Base-by-base conservation (phyloP, 2,329 filamentous ascomycete species). In the Ustulina deusta region DNA sequence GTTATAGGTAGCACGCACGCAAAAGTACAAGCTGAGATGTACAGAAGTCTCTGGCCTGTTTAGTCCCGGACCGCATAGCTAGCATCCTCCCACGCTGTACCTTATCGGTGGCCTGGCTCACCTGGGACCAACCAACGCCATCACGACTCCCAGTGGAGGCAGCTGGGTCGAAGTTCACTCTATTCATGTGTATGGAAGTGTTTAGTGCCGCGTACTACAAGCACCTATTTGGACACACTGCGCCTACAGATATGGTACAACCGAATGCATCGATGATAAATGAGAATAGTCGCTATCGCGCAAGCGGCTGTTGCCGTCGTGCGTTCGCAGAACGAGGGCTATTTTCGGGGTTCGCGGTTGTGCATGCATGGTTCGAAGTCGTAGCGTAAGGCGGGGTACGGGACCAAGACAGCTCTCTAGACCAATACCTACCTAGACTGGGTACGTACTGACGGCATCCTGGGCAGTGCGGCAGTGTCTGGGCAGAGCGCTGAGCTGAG, bases 11-110 rank as follows among this genome's bases (percentile, higher is more conserved):
- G 17, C 51, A 38, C 38, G 38, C 51, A 52, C n/a, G 34, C 49
- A 34, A 42, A 36, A 40, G 34, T 4, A 52, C 46, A 42, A 62
- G 64, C 54, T 66, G 59, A 58, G 22, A 63, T 59, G 59, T 54
- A 58, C 32, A 22, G 36, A 46, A 40, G 5, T 27, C 42, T 49
- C 27, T n/a, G 29, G 58, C 44, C 5, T 52, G 36, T 46, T 52
- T 36, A 54, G 44, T 22, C 36, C 25, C 27, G n/a, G n/a, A 34
- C 15, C n/a, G 17, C 48, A 29, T 15, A 32, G 27, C 27, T 29
- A 20, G 11, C 9, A 22, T 17, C 11, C 11, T 27, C 25, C 22
- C 10, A 34, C n/a, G n/a, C n/a, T n/a, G n/a, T n/a, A n/a, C n/a
- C 11, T 34, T 4, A 22, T 13, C 36, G 9, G 29, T 20, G 32